A percentile compares a stretch with the other conserved stretches of the same genome.
phyloP scores from a whole-genome alignment of 305 asterid species.

The Ajuga reptans region DNA sequence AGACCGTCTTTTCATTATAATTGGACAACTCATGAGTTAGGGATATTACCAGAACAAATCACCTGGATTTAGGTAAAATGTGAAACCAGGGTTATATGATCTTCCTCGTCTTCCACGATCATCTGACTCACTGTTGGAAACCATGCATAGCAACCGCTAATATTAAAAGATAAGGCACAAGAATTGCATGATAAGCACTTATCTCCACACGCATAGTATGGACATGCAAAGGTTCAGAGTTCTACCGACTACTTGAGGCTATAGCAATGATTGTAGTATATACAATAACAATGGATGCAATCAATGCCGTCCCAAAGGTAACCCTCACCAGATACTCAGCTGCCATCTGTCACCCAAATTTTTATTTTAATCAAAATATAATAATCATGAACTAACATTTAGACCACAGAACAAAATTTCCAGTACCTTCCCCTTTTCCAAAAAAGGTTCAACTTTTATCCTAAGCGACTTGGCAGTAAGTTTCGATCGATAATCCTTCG shows the following conservation, averaged over 20 bases:
- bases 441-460: conserved; percentile 65
- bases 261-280: conserved; percentile 78
- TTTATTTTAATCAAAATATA: conserved; percentile 18
- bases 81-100: conserved; percentile 49
- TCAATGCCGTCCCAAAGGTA: conserved; percentile 85
- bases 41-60: conserved; percentile 64
- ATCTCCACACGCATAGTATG: conserved; percentile 5
- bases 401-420: neutral
- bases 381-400: neutral
- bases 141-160: conserved; percentile 11
- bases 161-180: conserved; percentile 1
- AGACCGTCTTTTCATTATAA: conserved; percentile 1
- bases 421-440: conserved; percentile 86
- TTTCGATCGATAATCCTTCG: conserved; percentile 68
- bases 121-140: conserved; percentile 59
- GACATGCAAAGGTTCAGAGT: conserved; percentile 14
- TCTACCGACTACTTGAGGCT: conserved; percentile 75
- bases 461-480: conserved; percentile 75
- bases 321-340: conserved; percentile 82
- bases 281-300: conserved; percentile 85
- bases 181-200: conserved; percentile 3
- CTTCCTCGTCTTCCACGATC: conserved; percentile 69
- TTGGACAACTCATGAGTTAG: conserved; percentile 11
- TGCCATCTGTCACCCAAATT: conserved; percentile 51
- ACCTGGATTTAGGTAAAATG: conserved; percentile 44